These are phyloP conservation scores for Sclerotinia nivalis DNA, from an alignment of 2,329 filamentous ascomycete species.

Conservation along the genomic window DNA sequence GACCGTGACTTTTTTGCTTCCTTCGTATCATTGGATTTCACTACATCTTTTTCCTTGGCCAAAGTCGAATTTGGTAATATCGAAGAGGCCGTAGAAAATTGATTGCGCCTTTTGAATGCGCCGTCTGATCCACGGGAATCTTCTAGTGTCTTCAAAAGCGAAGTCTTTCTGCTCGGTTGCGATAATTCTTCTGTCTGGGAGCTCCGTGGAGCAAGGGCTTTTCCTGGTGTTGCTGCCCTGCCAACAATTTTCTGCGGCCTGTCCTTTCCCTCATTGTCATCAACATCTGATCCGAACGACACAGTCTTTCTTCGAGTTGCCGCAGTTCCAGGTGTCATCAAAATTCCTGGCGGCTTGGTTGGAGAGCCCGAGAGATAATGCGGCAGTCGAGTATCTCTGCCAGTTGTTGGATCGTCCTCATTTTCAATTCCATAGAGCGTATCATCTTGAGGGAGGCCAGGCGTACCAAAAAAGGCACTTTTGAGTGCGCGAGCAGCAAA, in stretches of 20 bases:
- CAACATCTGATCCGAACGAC: conserved; percentile 61
- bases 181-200: conserved; percentile 27
- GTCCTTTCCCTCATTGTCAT: conserved; percentile 36
- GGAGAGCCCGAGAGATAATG: conserved; percentile 39
- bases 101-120: conserved; percentile 27
- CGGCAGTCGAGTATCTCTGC: conserved; percentile 32
- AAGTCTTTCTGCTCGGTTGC: conserved; percentile 44
- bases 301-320: conserved; percentile 63
- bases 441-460: conserved; percentile 45
- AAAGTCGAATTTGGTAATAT: conserved; percentile 14
- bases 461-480: conserved; percentile 63
- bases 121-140: conserved; percentile 42
- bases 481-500: conserved; percentile 67
- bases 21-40: neutral
- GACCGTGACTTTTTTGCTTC: conserved; percentile 21
- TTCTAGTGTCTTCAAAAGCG: conserved; percentile 50
- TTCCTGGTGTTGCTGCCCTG: conserved; percentile 38
- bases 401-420: conserved; percentile 34
- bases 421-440: conserved; percentile 36
- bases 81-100: conserved; percentile 14
- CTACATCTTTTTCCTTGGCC: conserved; percentile 1
- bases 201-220: conserved; percentile 40
- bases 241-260: conserved; percentile 21
- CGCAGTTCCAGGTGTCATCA: conserved; percentile 64
- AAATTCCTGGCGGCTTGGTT: conserved; percentile 50